Base-by-base conservation (phyloP, 306 rosid genomes). In the Psophocarpus tetragonolobus region DNA sequence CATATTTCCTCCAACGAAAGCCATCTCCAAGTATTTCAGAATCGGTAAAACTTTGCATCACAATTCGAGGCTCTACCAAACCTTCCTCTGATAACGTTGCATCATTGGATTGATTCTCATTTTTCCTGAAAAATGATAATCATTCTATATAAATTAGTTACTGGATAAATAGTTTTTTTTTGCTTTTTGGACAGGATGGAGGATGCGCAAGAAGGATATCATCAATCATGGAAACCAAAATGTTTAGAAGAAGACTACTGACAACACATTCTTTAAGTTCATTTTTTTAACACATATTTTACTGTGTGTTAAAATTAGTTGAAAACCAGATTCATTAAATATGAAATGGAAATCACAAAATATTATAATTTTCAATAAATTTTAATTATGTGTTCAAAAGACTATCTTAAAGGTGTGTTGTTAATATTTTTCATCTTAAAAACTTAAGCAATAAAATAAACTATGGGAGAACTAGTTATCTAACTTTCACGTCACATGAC, bases 1-100 rank as follows among this genome's bases (percentile, higher is more conserved):
- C 99, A 80, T 95, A 95, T 87, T 95, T 95, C 84, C 97, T 92
- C 99, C 99, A 95, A 73, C 97, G 97, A 78, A 89, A 88, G 53
- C 97, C 97, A 76, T 95, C 97, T 39, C 91, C 89, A 1, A 88
- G 54, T 21, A 90, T 79, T 70, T 91, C 97, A 30, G 90, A 77
- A 80, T 91, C 93, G 0, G 73, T 72, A 15, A 88, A 83, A 71
- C 82, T 89, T 84, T 88, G 97, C 84, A 85, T 89, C 83, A 85
- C 84, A 44, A 84, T 69, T 8, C 87, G 86, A 2, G 88, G 86
- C 81, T 92, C 92, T 58, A 27, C 88, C 62, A 82, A 73, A 29
- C 80, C 90, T 65, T 90, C 96, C 14, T 87, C 90, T 58, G 91
- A 82, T 50, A 50, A 45, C 1, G 87, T 81, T 61, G 78, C 92